Evolutionary conservation across 2,329 filamentous ascomycete species (phyloP).

Genomic region (Fusarium haematococcum): DNA sequence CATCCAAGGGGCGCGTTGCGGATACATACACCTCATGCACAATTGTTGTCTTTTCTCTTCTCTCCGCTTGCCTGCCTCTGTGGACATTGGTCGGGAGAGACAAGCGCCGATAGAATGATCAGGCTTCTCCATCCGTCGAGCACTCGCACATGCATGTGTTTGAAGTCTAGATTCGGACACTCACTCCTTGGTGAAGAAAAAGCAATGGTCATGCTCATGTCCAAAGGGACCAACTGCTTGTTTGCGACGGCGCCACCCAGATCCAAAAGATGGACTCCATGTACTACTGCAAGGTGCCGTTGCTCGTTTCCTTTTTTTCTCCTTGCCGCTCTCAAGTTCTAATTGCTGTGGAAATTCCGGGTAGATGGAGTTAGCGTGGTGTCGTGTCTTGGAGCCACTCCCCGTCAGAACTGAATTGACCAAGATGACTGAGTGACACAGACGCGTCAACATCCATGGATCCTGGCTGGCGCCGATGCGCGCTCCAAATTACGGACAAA

Average conservation of each 20-base stretch:
- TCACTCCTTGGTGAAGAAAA: slow-evolving; percentile 24
- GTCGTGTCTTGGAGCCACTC: slow-evolving; percentile 1
- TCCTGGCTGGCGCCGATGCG: slow-evolving; percentile 11
- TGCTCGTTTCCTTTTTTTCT: slow-evolving; percentile 2
- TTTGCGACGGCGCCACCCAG: slow-evolving; percentile 5
- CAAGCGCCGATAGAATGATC: background rate
- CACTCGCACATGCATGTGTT: slow-evolving; percentile 4
- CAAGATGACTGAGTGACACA: slow-evolving; percentile 23
- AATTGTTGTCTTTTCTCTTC: slow-evolving; percentile 37
- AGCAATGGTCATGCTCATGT: slow-evolving; percentile 21
- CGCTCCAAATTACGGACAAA: slow-evolving; percentile 28
- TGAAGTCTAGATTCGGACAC: slow-evolving; percentile 17
- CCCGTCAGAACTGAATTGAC: slow-evolving; percentile 15
- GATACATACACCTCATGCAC: slow-evolving; percentile 29
- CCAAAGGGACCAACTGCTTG: slow-evolving; percentile 15
- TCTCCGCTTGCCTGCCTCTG: slow-evolving; percentile 31
- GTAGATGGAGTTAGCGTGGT: slow-evolving; percentile 9
- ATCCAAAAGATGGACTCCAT: slow-evolving; percentile 2
- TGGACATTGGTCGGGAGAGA: slow-evolving; percentile 9
- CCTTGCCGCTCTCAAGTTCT: slow-evolving; percentile 1
- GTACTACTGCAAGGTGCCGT: slow-evolving; percentile 20
- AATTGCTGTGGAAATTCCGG: slow-evolving; percentile 13
- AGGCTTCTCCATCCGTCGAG: slow-evolving; percentile 11
- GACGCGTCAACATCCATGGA: slow-evolving; percentile 24
- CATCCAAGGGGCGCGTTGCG: slow-evolving; percentile 26